Evolutionary conservation across 345 rosid genomes (phyloP), one percentile per base, ranked within the genome.

Genomic region (Eucalyptus regnans): DNA sequence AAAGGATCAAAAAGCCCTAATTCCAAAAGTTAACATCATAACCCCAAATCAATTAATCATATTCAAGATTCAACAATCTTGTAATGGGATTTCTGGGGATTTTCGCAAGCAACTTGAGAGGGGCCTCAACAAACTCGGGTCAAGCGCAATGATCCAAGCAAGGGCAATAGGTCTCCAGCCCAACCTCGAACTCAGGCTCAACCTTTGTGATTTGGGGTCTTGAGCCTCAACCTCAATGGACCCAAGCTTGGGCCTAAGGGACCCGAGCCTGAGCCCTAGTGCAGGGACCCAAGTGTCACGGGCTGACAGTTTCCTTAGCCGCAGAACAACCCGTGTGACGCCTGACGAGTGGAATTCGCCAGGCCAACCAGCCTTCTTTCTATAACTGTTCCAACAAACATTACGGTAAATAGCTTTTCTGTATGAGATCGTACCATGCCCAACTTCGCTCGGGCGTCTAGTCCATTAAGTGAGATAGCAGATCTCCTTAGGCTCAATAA

Each of bases 191-290:
- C 3, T 12, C 16, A 0, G 1, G 31, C 68, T 29, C 17, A 5
- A 12, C 8, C 16, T 12, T 12, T 62, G 31, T 60, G 4, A 29
- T 27, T 12, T 11, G 4, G 31, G n/a, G 17, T 29, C 33, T 27
- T 6, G 16, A 0, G 4, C 8, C 17, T 62, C 4, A 2, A 29
- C 33, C 68, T 29, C 0, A 2, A 27, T 62, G 16, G 8, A 6
- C 33, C 4, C 2, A 12, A 6, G 16, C 68, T 62, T 29, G 2
- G 31, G 31, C 68, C 31, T 60, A 1, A 60, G 68, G 68, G 4
- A 62, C 68, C 2, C 31, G 2, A 62, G 17, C 62, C 29, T 10
- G 2, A 56, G 62, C 62, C 27, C 29, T 22, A 56, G 62, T 23
- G 29, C 6, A 22, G 1, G 18, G 62, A 23, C 62, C 62, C 29